Evolutionary conservation across 495 filamentous ascomycete species (phyloP).

Genomic region (Usnea hakonensis): DNA sequence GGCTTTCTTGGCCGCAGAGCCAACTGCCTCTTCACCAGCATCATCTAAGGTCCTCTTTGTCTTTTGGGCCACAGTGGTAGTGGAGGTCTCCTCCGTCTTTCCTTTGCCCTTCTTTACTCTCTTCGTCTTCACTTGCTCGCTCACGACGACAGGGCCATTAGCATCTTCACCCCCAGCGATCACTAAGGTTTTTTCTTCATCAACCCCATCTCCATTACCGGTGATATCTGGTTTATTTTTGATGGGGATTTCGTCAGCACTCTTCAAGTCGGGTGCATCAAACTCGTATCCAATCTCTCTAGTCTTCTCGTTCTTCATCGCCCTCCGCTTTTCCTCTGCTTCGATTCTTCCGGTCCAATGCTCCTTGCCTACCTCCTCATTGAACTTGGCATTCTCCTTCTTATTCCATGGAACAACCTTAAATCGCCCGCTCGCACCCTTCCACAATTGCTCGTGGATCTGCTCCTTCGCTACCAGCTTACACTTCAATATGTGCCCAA

Average conservation of each 20-base stretch:
- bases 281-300: conserved; percentile 81
- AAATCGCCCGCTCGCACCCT: conserved; percentile 80
- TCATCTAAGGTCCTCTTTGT: conserved; percentile 14
- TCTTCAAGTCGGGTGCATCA: conserved; percentile 63
- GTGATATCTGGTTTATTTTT: conserved; percentile 26
- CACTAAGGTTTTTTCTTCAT: conserved; percentile 27
- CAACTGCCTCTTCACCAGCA: conserved; percentile 6
- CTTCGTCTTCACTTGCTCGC: conserved; percentile 20
- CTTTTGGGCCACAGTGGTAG: conserved; percentile 23
- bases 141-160: conserved; percentile 21
- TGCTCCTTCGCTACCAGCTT: conserved; percentile 67
- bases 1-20: conserved; percentile 20
- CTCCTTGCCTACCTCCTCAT: conserved; percentile 59
- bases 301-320: conserved; percentile 60
- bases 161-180: conserved; percentile 28
- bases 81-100: conserved; percentile 30
- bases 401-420: conserved; percentile 80
- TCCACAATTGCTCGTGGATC: conserved; percentile 72
- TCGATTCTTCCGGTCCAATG: conserved; percentile 66
- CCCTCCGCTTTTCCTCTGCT: conserved; percentile 60
- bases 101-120: conserved; percentile 32
- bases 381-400: conserved; percentile 65
- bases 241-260: conserved; percentile 49
- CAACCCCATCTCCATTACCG: conserved; percentile 9
- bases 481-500: conserved; percentile 84